Evolutionary conservation across 495 filamentous ascomycete genomes (phyloP).

Genomic region (Xylaria longipes): DNA sequence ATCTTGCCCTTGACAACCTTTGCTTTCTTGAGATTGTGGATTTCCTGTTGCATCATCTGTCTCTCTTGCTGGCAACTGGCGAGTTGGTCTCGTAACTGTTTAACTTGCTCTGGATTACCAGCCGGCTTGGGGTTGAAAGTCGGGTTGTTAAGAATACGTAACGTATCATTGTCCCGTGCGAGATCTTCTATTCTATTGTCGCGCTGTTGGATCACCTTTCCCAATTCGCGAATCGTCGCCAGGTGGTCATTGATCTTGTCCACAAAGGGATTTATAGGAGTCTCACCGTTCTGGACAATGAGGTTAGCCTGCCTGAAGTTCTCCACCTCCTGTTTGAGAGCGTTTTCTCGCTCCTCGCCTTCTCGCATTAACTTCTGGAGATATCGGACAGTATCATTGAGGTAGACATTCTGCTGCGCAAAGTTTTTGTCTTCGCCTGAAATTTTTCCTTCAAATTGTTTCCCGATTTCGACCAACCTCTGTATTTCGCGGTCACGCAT

Average conservation of each 20-base stretch:
- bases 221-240: background rate
- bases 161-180: constrained; percentile 17
- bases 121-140: background rate
- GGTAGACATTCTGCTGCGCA: background rate
- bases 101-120: constrained; percentile 10
- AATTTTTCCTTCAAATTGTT: constrained; percentile 32
- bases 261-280: constrained; percentile 1
- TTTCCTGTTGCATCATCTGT: constrained; percentile 18
- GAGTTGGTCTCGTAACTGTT: background rate
- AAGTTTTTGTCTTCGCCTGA: constrained; percentile 32
- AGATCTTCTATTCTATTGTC: constrained; percentile 8
- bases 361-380: background rate
- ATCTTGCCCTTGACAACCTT: constrained; percentile 18
- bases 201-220: constrained; percentile 4
- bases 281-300: background rate
- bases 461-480: constrained; percentile 10
- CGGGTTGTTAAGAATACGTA: constrained; percentile 12
- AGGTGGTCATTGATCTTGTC: background rate
- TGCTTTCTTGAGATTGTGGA: constrained; percentile 14
- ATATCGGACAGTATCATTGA: background rate
- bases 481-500: constrained; percentile 19
- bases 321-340: constrained; percentile 12
- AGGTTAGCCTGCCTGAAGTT: constrained; percentile 24
- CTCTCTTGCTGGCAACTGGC: background rate
- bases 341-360: constrained; percentile 14